Base-by-base conservation (phyloP, 306 rosid species). In the Prunus persica region DNA sequence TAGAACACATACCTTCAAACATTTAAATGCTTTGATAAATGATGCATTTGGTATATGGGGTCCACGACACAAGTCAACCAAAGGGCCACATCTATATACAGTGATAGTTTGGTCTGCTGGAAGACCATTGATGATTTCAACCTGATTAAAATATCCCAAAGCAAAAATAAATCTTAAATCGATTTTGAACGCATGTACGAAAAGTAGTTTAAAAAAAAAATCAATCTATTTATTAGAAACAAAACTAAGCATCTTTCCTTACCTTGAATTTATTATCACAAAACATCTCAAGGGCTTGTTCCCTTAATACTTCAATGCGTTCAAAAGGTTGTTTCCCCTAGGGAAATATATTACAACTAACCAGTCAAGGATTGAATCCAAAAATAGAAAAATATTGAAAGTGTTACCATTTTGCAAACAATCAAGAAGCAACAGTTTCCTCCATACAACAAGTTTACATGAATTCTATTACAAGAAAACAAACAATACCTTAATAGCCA, bases 11-110 rank as follows among this genome's bases (percentile, higher is more conserved):
- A 90, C 97, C 93, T 94, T 94, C 75, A 92, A 84, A 80, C 97
- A 94, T 2, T 91, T 91, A 74, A 94, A 77, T 58, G 98, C 96
- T 78, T 90, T 94, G 80, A 94, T 97, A 85, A 94, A 92, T 24
- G 98, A 92, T 65, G 98, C 92, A 76, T 86, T 94, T 62, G 97
- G 98, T 84, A 94, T 94, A 82, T 94, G 98, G 5, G 97, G 98
- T 34, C 98, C 98, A 68, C 98, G 96, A 74, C 98, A 94, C 79
- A 94, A 87, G 83, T 94, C 98, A 78, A 94, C 89, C 70, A 94
- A 82, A 41, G 95, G 96, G 69, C 98, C 98, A 84, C 98, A 94
- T 88, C 97, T 90, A 73, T 94, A 94, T 27, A 94, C 98, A 1
- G 98, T 94, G 78, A 94, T 94, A 41, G 98, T 85, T 82, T 90